Evolutionary conservation across 78 protist genomes (phyloP).

Genomic region (Planoprotostelium fungivorum): DNA sequence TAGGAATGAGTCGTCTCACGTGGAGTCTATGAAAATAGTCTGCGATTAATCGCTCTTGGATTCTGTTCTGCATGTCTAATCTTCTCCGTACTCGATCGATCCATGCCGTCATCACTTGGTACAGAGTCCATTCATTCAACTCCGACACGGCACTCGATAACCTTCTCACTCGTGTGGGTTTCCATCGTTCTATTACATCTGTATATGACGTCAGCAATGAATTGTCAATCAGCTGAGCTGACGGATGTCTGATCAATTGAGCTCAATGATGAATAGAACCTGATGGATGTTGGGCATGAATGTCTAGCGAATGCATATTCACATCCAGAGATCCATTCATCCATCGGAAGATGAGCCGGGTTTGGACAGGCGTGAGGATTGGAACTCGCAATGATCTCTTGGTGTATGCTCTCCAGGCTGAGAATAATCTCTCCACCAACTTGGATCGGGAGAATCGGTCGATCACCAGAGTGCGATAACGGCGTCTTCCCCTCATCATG

Average conservation of each 20-base stretch:
- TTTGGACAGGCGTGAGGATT: not conserved
- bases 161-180: not conserved
- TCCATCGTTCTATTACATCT: not conserved
- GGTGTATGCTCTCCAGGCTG: not conserved
- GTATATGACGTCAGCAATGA: not conserved
- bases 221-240: too few relatives aligned
- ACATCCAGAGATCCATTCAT: not conserved
- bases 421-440: not conserved
- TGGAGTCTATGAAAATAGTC: too few relatives aligned
- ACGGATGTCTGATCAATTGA: too few relatives aligned
- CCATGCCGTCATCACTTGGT: not conserved
- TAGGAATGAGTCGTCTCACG: too few relatives aligned
- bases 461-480: not conserved
- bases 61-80: not conserved
- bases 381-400: not conserved
- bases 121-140: not conserved
- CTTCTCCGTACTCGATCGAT: not conserved
- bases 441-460: not conserved
- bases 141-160: not conserved
- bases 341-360: not conserved
- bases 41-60: not conserved
- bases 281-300: not conserved
- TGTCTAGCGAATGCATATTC: not conserved
- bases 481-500: not conserved
- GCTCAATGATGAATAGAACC: too few relatives aligned